Evolutionary conservation across 129 eudicot genomes (phyloP).

Genomic region (Lactuca saligna): DNA sequence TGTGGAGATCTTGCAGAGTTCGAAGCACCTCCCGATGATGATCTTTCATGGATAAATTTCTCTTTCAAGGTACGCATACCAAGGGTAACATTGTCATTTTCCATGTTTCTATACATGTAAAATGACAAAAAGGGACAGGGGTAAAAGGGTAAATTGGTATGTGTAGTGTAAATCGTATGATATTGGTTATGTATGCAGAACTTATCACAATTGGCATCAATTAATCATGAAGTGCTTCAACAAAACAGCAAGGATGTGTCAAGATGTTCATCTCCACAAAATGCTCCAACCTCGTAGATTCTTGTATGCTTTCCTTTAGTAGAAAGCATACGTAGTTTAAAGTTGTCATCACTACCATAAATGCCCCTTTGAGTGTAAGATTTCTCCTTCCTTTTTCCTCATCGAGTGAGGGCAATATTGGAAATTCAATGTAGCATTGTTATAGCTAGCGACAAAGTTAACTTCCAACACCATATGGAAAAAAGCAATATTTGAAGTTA

Average conservation of each 20-base stretch:
- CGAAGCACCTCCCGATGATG: constrained; percentile 58
- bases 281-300: constrained; percentile 34
- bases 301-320: neutral
- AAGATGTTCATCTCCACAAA: constrained; percentile 55
- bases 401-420: constrained; percentile 4
- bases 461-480: neutral
- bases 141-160: no score
- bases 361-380: neutral
- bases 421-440: constrained; percentile 13
- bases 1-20: constrained; percentile 76
- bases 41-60: constrained; percentile 70
- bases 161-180: no score
- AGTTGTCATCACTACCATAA: neutral
- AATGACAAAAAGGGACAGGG: no score
- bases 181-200: constrained; percentile 46
- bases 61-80: constrained; percentile 66
- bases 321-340: neutral
- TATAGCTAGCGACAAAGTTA: no score
- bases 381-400: constrained; percentile 8
- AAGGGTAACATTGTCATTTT: constrained; percentile 15
- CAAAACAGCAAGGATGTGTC: constrained; percentile 64
- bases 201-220: constrained; percentile 83
- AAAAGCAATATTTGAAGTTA: no score
- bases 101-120: neutral
- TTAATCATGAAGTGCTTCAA: constrained; percentile 75